Conservation (phyloP, 257 asterid species). For the Lavandula angustifolia region DNA sequence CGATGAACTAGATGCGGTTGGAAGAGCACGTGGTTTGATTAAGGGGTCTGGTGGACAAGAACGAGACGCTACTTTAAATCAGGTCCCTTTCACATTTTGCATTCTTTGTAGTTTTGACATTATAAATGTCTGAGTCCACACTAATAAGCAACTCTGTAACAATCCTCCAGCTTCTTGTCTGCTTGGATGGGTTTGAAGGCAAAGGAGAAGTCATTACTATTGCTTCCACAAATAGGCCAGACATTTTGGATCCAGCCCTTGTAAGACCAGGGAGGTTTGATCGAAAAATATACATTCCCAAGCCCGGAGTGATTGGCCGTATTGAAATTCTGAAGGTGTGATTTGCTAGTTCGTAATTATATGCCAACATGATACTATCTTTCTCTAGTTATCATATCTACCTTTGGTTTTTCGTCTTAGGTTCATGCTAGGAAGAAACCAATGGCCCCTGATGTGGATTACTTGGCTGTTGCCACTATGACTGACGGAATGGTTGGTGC, state of each 20-base stretch:
- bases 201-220: slow-evolving; percentile 95
- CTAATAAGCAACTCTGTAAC: slow-evolving; percentile 30
- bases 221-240: slow-evolving; percentile 98
- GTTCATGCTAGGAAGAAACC: slow-evolving; percentile 96
- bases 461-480: slow-evolving; percentile 79
- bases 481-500: slow-evolving; percentile 98
- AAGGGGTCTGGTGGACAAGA: slow-evolving; percentile 98
- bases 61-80: slow-evolving; percentile 97
- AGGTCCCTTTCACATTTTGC: slow-evolving; percentile 49
- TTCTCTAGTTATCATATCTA: slow-evolving; percentile 4
- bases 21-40: slow-evolving; percentile 90
- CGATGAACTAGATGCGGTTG: slow-evolving; percentile 98
- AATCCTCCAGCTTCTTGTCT: slow-evolving; percentile 86
- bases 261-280: slow-evolving; percentile 98
- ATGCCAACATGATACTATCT: background rate
- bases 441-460: slow-evolving; percentile 90
- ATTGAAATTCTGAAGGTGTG: slow-evolving; percentile 82
- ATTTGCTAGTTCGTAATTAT: background rate
- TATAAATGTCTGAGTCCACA: slow-evolving; percentile 24
- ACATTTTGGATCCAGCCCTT: slow-evolving; percentile 94
- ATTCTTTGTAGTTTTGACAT: slow-evolving; percentile 26
- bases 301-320: slow-evolving; percentile 92
- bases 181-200: slow-evolving; percentile 98
- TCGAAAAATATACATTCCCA: slow-evolving; percentile 84
- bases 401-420: slow-evolving; percentile 40